These are phyloP conservation scores for Solanum habrochaites DNA, from an alignment of 257 asterid species.

Conservation along the genomic window DNA sequence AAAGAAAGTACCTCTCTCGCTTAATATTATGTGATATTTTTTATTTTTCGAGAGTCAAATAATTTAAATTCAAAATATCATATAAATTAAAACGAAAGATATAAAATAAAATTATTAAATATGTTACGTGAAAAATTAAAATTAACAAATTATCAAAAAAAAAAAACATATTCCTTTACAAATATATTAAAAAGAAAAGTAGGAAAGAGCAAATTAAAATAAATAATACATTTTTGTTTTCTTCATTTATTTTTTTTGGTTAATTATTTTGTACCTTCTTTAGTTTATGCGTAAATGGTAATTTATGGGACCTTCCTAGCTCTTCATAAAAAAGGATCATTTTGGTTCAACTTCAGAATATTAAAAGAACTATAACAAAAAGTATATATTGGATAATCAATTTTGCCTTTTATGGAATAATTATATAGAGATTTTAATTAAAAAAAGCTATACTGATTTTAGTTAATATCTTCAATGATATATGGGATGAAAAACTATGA, in stretches of 20 bases:
- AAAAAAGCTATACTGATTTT: background rate
- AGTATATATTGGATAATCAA: background rate
- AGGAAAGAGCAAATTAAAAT: background rate
- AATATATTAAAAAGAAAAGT: background rate
- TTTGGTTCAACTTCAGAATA: background rate
- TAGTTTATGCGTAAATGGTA: background rate
- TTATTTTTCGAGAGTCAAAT: no score
- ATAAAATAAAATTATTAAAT: no score
- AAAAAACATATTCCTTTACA: background rate
- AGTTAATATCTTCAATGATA: background rate
- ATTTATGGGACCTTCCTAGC: background rate
- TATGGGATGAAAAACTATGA: background rate
- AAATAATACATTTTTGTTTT: background rate
- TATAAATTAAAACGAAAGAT: no score
- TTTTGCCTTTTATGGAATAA: background rate
- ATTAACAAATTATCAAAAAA: background rate
- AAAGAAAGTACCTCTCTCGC: no score
- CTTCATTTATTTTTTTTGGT: background rate
- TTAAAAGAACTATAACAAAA: background rate
- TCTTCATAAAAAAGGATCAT: background rate
- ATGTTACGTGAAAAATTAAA: background rate
- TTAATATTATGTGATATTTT: rapidly evolving
- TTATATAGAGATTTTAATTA: background rate
- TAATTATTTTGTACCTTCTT: background rate
- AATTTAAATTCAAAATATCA: no score